These are phyloP conservation scores for Trichophyton equinum DNA, from an alignment of 2,329 filamentous ascomycete genomes.

Conservation along the genomic window DNA sequence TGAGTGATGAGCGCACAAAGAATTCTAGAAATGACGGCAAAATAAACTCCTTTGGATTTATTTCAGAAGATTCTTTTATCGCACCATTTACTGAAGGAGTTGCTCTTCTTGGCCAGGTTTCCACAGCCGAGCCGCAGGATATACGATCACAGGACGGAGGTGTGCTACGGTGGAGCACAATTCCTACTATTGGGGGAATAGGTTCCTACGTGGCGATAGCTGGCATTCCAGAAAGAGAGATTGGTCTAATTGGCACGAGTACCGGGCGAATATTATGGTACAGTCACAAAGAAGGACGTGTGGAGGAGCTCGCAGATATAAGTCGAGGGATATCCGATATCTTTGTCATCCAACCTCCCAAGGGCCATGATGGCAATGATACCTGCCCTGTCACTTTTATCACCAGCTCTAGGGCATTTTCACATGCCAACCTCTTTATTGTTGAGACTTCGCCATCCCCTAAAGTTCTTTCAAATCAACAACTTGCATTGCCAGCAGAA, in stretches of 20 bases:
- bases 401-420: not conserved
- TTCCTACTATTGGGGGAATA: slow-evolving; percentile 22
- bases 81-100: slow-evolving; percentile 21
- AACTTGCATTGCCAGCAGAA: slow-evolving; percentile 27
- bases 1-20: not conserved
- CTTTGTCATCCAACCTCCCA: slow-evolving; percentile 14
- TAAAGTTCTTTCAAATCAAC: slow-evolving; percentile 46
- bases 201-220: slow-evolving; percentile 21
- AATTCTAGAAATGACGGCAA: slow-evolving; percentile 10
- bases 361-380: not conserved
- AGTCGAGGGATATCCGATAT: slow-evolving; percentile 22
- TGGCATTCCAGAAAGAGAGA: slow-evolving; percentile 19
- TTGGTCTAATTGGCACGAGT: slow-evolving; percentile 26
- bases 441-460: slow-evolving; percentile 2
- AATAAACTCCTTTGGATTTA: slow-evolving; percentile 24
- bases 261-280: slow-evolving; percentile 25
- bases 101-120: slow-evolving; percentile 23
- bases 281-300: slow-evolving; percentile 19
- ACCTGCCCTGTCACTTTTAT: not conserved
- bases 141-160: slow-evolving; percentile 5
- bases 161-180: slow-evolving; percentile 18
- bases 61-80: slow-evolving; percentile 24
- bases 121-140: not conserved
- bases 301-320: slow-evolving; percentile 19
- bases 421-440: slow-evolving; percentile 6